These are phyloP conservation scores for Quercus rubra DNA, from an alignment of 306 rosid genomes.

Conservation along the genomic window DNA sequence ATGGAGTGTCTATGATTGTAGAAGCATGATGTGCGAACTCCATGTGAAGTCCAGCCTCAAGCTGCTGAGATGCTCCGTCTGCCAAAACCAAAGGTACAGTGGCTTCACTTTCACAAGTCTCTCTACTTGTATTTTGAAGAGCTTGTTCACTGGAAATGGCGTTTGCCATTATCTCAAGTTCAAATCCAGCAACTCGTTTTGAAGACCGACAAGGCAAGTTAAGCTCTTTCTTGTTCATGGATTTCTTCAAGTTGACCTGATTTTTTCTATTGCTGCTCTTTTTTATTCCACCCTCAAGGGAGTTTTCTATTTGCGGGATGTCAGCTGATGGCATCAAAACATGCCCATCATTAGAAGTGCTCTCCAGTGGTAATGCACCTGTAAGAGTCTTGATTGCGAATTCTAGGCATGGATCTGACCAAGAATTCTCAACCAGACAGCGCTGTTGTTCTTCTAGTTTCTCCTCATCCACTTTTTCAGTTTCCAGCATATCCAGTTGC, in stretches of 20 bases:
- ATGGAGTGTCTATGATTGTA: slow-evolving; percentile 12
- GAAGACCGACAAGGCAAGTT: slow-evolving; percentile 41
- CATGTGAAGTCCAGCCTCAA: slow-evolving; percentile 10
- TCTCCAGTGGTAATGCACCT: slow-evolving; percentile 58
- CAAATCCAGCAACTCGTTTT: slow-evolving; percentile 52
- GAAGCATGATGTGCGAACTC: slow-evolving; percentile 27
- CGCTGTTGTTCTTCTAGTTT: slow-evolving; percentile 30
- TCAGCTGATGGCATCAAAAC: slow-evolving; percentile 26
- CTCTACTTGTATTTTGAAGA: slow-evolving; percentile 35
- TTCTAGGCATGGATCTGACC: slow-evolving; percentile 45
- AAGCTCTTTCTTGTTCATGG: slow-evolving; percentile 41
- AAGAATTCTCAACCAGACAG: slow-evolving; percentile 31
- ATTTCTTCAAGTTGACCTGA: slow-evolving; percentile 29
- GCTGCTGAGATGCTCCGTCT: slow-evolving; percentile 26
- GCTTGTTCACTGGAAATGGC: slow-evolving; percentile 39
- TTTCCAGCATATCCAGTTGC: slow-evolving; percentile 35
- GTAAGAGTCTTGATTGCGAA: slow-evolving; percentile 60
- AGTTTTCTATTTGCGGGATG: slow-evolving; percentile 27
- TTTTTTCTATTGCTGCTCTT: slow-evolving; percentile 31
- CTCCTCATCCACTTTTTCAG: slow-evolving; percentile 29
- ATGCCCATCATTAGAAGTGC: slow-evolving; percentile 28
- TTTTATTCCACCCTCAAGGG: slow-evolving; percentile 25
- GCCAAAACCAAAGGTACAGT: slow-evolving; percentile 19
- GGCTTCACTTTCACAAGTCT: slow-evolving; percentile 21
- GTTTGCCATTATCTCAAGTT: slow-evolving; percentile 52